These are phyloP conservation scores for Hirschioporus abietinus DNA, from an alignment of 768 basidiomycete species.

Conservation along the genomic window DNA sequence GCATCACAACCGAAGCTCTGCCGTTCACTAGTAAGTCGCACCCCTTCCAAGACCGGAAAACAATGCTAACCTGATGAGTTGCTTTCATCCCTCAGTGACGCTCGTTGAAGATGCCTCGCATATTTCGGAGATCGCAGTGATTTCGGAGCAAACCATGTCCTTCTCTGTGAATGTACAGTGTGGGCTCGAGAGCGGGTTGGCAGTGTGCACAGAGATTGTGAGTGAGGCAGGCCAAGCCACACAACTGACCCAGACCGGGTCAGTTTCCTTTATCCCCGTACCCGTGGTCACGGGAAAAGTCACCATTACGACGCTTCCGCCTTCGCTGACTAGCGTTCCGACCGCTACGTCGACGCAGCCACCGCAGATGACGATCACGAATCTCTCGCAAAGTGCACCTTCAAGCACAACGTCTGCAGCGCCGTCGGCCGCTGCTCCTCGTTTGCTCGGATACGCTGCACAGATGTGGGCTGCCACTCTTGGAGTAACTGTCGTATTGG, in stretches of 20 bases:
- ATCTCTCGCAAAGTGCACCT: not conserved
- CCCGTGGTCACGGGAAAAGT: not conserved
- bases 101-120: not conserved
- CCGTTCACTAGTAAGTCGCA: not conserved
- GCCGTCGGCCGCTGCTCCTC: not conserved
- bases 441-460: too few relatives aligned
- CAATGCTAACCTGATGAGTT: not conserved
- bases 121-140: not conserved
- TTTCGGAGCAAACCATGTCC: not conserved
- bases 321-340: not conserved
- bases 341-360: not conserved
- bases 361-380: not conserved
- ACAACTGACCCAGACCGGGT: not conserved
- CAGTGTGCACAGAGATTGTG: not conserved
- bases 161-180: not conserved
- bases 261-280: not conserved
- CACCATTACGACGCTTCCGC: not conserved
- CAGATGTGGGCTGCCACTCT: not conserved
- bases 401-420: not conserved
- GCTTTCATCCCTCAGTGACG: not conserved
- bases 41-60: not conserved
- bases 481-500: not conserved
- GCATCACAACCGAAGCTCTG: not conserved
- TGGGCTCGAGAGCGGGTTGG: not conserved
- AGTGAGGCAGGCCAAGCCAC: not conserved